Conservation (phyloP, 192 early-diverging fungal genomes). For the Coemansia sp. region DNA sequence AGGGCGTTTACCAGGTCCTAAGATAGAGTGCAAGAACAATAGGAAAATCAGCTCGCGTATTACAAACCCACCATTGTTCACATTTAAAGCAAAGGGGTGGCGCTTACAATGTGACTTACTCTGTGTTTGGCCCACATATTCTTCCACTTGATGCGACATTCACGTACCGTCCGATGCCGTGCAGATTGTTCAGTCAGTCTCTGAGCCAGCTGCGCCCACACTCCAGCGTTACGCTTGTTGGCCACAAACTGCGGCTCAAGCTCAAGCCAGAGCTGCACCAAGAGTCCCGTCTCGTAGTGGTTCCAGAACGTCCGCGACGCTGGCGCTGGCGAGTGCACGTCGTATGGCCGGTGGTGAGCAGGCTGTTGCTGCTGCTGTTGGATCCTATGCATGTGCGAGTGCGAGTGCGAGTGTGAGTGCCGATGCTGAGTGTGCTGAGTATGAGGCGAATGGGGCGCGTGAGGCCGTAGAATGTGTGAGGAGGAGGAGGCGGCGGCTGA, state of each 20-base stretch:
- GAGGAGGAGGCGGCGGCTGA: conserved; percentile 1
- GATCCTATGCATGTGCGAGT: conserved; percentile 2
- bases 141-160: conserved; percentile 56
- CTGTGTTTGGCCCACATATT: conserved; percentile 58
- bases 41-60: conserved; percentile 1
- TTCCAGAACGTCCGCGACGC: conserved; percentile 55
- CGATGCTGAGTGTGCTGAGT: conserved; percentile 9
- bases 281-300: conserved; percentile 48
- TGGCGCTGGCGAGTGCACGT: conserved; percentile 43
- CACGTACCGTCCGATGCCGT: conserved; percentile 47
- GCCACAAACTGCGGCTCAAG: conserved; percentile 51
- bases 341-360: conserved; percentile 38
- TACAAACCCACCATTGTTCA: not conserved
- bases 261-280: conserved; percentile 54
- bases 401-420: conserved; percentile 6
- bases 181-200: conserved; percentile 46
- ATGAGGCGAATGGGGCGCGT: not conserved
- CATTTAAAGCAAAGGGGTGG: not conserved
- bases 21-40: conserved; percentile 2
- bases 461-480: not conserved
- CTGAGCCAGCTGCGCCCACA: conserved; percentile 52
- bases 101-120: conserved; percentile 29
- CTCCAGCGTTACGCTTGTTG: conserved; percentile 55
- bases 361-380: conserved; percentile 6
- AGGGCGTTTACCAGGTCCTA: conserved; percentile 52